Evolutionary conservation across 331 rosid genomes (phyloP), one percentile per base, ranked within the genome.

Genomic region (Prunus yedoensis): DNA sequence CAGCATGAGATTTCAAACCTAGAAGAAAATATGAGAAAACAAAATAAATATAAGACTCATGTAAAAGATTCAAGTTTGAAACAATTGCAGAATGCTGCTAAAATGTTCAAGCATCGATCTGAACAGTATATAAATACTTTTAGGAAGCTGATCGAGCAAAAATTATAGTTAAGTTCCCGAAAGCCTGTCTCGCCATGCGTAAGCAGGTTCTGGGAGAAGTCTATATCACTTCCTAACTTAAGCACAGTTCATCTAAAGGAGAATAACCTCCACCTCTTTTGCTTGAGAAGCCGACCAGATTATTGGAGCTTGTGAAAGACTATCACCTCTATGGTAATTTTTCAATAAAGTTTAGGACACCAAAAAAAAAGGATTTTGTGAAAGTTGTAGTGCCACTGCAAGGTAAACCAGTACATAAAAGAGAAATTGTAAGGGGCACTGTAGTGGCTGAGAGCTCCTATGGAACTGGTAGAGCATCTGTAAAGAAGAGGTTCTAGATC

Each of bases 1-100:
- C 97, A n/a, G 99, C 99, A 90, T 95, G 99, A 63, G 97, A 90
- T 84, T 95, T 95, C 84, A 95, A 82, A 70, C 99, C 99, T 95
- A 85, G 77, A 49, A 68, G 87, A 81, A 53, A 74, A 53, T 81
- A 61, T 14, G 2, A 18, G 15, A 38, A 68, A 60, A 68, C 10
- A 74, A 47, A 23, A 60, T 1, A 25, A 16, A 61, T 9, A 23
- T 41, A 72, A 12, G 17, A 25, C 45, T 27, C 43, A 72, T 15
- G 27, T 60, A 16, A 16, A 30, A 35, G 23, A 47, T 61, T 61
- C 49, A 74, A 17, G 49, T 20, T 12, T 18, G 84, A 57, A 57
- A 23, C 8, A 21, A 57, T 57, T 57, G 32, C 2, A 14, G 63
- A 25, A 4, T 5, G 13, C 63, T 21, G 32, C 28, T 57, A 20